Evolutionary conservation across 1,139 yeast genomes (phyloP), one percentile per base, ranked within the genome.

Genomic region (Casaregolazyma suthepensis): DNA sequence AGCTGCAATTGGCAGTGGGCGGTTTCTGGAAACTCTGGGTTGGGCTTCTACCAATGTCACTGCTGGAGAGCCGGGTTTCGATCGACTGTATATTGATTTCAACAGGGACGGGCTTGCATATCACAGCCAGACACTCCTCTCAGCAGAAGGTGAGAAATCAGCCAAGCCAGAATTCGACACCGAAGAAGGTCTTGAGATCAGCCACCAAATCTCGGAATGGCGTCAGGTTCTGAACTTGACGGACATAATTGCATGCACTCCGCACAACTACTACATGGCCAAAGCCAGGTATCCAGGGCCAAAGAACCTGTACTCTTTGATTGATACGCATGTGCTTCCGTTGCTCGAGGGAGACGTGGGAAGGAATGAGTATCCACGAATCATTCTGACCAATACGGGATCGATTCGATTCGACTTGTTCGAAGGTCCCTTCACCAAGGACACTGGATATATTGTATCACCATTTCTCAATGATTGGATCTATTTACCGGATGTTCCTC

Each of bases 21-120:
- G 97, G 52, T 93, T 87, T 64, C 81, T 96, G 64, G 99, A 93
- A 67, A 91, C 98, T 0, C 78, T 87, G 18, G 99, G 99, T 0
- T 93, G 91, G 79, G 70, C 87, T 10, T 82, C 96, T 48, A 72
- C 87, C 35, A 75, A 79, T 57, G 66, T 67, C 17, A 58, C 73
- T 3, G 60, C 57, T 15, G 53, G 48, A 9, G 53, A 55, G 19
- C 52, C 50, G 9, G 65, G 44, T 54, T 70, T 52, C 79, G 77
- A 64, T 65, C 78, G 97, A 63, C 74, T 82, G 19, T 91, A 91
- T 67, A 79, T 91, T 58, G 98, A 91, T 66, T 89, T 89, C 70
- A 90, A 85, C 66, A 65, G 78, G 29, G 75, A 80, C 55, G 85
- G 96, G 7, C 85, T 91, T 60, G 67, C 77, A 53, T 76, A 76